Evolutionary conservation across 2,329 filamentous ascomycete genomes (phyloP), one percentile per base, ranked within the genome.

Genomic region (Epicoccum sorghinum): DNA sequence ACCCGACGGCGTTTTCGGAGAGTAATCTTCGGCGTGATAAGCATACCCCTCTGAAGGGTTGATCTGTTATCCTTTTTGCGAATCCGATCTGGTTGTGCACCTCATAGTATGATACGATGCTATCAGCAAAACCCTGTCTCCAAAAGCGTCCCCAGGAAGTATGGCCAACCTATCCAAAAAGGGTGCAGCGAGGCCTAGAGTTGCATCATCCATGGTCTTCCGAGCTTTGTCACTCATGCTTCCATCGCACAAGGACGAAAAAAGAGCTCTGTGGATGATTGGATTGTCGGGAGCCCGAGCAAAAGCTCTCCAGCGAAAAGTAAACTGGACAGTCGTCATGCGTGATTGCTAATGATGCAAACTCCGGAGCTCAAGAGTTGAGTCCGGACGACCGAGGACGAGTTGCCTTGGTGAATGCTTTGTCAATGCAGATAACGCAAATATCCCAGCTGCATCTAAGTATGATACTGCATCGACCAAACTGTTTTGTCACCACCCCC

Each of bases 31-130:
- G 23, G 42, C 35, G 33, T 36, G 45, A 50, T 42, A 52, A 44
- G 37, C 33, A 39, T 35, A 49, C 36, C 51, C 45, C 48, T 48
- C 35, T 45, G 35, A 54, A 14, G 48, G 51, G 51, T 48, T 10
- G 30, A 38, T 49, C 51, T 45, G 51, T 22, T 41, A 4, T 41
- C 40, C 23, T 30, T 23, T 7, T 45, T 39, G 22, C 18, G 18
- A 18, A 1, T 18, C 18, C 18, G 18, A 18, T 18, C 18, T 18
- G 18, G 18, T 18, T 18, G 18, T 18, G 18, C 18, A 18, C 18
- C 18, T 18, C 18, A 18, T 18, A 18, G 18, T 18, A 18, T 18
- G 18, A 18, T 18, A 18, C 18, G 18, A 3, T 18, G 18, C 37
- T 42, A 45, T 49, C 46, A 40, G 41, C 35, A 25, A 48, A 8